phyloP scores from a whole-genome alignment of 2,329 filamentous ascomycete genomes.

The Pezicula rhizophila region DNA sequence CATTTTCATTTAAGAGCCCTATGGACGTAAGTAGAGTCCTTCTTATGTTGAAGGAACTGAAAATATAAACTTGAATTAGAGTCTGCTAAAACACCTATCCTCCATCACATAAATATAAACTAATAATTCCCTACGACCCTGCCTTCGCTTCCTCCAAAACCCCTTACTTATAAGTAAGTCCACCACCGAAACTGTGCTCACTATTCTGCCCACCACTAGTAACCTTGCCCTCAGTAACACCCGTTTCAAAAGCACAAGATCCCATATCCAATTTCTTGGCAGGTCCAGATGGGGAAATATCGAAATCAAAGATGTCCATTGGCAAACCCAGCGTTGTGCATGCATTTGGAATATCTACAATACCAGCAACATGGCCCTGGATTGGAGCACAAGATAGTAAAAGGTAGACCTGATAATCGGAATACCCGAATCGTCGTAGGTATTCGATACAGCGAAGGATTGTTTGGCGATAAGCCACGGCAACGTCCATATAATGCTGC shows the following conservation, averaged over 20 bases:
- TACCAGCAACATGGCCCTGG: slow-evolving; percentile 81
- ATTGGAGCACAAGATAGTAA: slow-evolving; percentile 80
- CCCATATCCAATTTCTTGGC: slow-evolving; percentile 63
- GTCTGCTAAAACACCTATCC: no score
- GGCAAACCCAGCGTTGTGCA: slow-evolving; percentile 85
- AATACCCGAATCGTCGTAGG: slow-evolving; percentile 65
- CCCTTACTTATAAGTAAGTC: slow-evolving; percentile 39
- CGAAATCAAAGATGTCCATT: slow-evolving; percentile 93
- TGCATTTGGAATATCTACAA: slow-evolving; percentile 86
- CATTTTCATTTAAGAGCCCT: no score
- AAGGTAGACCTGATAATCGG: slow-evolving; percentile 75
- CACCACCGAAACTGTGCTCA: slow-evolving; percentile 43
- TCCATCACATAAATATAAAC: no score
- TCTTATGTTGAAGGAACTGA: no score
- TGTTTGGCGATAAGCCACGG: slow-evolving; percentile 80
- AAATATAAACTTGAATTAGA: no score
- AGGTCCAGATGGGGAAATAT: slow-evolving; percentile 62
- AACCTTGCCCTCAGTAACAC: slow-evolving; percentile 38
- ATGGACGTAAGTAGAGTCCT: no score
- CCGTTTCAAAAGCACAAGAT: slow-evolving; percentile 58
- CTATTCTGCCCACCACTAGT: slow-evolving; percentile 40
- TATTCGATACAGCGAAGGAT: slow-evolving; percentile 69
- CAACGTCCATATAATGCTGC: slow-evolving; percentile 84
- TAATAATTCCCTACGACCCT: no score
- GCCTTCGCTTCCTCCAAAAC: no score